A percentile compares a stretch with the other conserved stretches of the same genome.
phyloP scores from a whole-genome alignment of 2,329 filamentous ascomycete species.

The Penicillium aurantiogriseum region DNA sequence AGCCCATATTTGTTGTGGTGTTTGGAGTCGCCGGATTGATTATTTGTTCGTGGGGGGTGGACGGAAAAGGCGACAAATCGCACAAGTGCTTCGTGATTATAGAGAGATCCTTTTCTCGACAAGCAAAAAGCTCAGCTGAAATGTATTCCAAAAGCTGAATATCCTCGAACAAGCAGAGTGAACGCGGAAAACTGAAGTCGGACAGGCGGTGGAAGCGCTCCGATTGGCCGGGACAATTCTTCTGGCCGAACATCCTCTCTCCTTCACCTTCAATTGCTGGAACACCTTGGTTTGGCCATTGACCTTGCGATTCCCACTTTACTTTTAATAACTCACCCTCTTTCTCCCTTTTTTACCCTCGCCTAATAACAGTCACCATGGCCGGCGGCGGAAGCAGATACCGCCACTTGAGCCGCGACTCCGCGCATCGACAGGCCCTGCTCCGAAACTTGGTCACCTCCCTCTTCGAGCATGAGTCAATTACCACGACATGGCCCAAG shows the following conservation, averaged over 20 bases:
- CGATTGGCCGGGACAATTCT: slow-evolving; percentile 41
- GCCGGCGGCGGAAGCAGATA: slow-evolving; percentile 84
- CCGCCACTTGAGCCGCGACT: slow-evolving; percentile 81
- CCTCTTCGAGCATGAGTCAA: slow-evolving; percentile 87
- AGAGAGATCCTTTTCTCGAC: background rate
- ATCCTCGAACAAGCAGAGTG: background rate
- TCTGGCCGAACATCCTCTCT: slow-evolving; percentile 20
- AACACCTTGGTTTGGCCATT: slow-evolving; percentile 2
- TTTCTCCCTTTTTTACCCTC: background rate
- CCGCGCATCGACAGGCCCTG: slow-evolving; percentile 84
- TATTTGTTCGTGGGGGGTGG: background rate
- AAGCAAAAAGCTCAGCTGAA: background rate
- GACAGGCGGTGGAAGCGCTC: slow-evolving; percentile 29
- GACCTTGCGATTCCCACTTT: slow-evolving; percentile 8
- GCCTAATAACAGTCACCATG: slow-evolving; percentile 54
- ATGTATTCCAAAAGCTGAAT: background rate
- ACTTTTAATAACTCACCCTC: background rate
- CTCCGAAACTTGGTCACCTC: slow-evolving; percentile 95
- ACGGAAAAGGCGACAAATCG: no score
- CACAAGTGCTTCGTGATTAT: background rate
- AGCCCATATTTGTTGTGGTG: slow-evolving; percentile 58
- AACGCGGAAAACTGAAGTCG: slow-evolving; percentile 20
- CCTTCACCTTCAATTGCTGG: background rate
- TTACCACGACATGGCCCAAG: slow-evolving; percentile 93
- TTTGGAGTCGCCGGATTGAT: background rate